These are phyloP conservation scores for Epichloe gansuensis DNA, from an alignment of 2,329 filamentous ascomycete species.

Conservation along the genomic window DNA sequence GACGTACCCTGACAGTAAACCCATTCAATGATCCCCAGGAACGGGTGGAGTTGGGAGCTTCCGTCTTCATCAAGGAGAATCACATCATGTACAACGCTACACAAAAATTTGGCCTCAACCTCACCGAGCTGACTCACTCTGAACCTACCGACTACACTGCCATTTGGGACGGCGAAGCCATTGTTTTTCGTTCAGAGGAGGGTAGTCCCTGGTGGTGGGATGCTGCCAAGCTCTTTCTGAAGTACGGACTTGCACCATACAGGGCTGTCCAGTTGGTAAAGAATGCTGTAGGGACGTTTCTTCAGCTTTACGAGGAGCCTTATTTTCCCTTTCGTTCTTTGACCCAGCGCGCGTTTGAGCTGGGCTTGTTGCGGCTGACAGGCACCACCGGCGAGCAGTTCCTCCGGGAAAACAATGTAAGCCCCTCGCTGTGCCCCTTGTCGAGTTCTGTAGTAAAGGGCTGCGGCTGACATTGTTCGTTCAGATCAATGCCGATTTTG, in stretches of 20 bases:
- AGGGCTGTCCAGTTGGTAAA: slow-evolving; percentile 62
- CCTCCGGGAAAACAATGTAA: slow-evolving; percentile 46
- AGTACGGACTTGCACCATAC: slow-evolving; percentile 70
- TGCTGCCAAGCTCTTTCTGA: slow-evolving; percentile 65
- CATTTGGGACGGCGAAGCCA: slow-evolving; percentile 70
- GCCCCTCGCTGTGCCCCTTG: not conserved
- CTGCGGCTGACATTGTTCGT: not conserved
- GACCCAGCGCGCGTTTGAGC: slow-evolving; percentile 50
- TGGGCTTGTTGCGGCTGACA: slow-evolving; percentile 55
- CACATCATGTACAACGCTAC: slow-evolving; percentile 66
- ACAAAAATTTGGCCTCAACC: slow-evolving; percentile 54
- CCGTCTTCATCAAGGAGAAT: slow-evolving; percentile 82
- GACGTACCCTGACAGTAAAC: slow-evolving; percentile 74
- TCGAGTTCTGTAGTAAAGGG: too few relatives aligned
- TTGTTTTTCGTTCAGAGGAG: slow-evolving; percentile 54
- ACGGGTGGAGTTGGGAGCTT: slow-evolving; percentile 77
- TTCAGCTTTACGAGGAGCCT: slow-evolving; percentile 67
- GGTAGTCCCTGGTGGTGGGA: slow-evolving; percentile 64
- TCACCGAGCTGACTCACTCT: slow-evolving; percentile 30
- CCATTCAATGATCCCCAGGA: slow-evolving; percentile 53
- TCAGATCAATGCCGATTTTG: slow-evolving; percentile 52
- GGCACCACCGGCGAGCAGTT: slow-evolving; percentile 61
- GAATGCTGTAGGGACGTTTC: slow-evolving; percentile 55
- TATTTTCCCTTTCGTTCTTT: slow-evolving; percentile 76
- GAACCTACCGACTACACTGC: slow-evolving; percentile 48